Conservation (phyloP, 768 basidiomycete species). For the Dentipellis sp. region DNA sequence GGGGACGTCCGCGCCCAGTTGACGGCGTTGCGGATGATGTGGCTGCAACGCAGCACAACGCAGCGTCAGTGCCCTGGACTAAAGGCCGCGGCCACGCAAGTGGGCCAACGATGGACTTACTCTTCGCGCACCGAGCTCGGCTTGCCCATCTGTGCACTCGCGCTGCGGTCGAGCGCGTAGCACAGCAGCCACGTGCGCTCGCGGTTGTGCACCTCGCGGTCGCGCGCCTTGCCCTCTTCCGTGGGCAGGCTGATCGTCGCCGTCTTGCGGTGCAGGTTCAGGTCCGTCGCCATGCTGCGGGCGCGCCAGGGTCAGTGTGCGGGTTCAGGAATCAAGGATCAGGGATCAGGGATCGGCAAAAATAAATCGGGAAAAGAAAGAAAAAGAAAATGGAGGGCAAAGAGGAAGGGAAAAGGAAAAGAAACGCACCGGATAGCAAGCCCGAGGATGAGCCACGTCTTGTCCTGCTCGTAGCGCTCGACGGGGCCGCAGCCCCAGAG, state of each 20-base stretch:
- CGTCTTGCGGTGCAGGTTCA: conserved; percentile 91
- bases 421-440: conserved; percentile 66
- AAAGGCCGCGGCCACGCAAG: conserved; percentile 2
- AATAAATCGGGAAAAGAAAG: neutral
- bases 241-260: conserved; percentile 50
- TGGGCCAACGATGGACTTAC: conserved; percentile 36
- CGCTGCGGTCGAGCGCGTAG: conserved; percentile 79
- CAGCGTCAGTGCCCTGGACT: conserved; percentile 1
- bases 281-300: conserved; percentile 84
- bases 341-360: neutral
- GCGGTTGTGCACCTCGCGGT: conserved; percentile 84
- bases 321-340: too few relatives aligned
- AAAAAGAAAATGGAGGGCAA: neutral
- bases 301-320: too few relatives aligned
- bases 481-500: conserved; percentile 93
- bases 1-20: conserved; percentile 62
- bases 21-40: conserved; percentile 75
- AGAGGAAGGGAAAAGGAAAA: neutral
- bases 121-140: conserved; percentile 91
- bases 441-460: conserved; percentile 84
- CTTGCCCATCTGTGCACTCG: conserved; percentile 95
- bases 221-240: conserved; percentile 71
- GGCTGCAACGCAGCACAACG: conserved; percentile 33
- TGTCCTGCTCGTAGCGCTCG: conserved; percentile 93
- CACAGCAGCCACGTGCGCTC: conserved; percentile 93